phyloP scores from a whole-genome alignment of 495 filamentous ascomycete species.

The Achaetomiella virescens region DNA sequence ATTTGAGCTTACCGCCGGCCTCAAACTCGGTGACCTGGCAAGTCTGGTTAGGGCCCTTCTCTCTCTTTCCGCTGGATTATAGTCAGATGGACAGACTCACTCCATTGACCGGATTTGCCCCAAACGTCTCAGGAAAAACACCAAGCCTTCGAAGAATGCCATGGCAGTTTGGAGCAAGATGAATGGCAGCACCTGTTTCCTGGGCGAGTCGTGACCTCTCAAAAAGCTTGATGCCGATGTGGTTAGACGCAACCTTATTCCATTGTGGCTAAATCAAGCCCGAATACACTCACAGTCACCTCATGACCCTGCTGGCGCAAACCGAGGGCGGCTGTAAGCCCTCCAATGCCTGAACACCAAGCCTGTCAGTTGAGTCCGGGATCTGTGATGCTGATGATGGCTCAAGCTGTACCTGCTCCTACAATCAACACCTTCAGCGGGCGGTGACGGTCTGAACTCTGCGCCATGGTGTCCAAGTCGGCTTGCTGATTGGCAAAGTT shows the following conservation, averaged over 20 bases:
- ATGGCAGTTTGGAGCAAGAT: slow-evolving; percentile 8
- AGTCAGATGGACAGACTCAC: not conserved
- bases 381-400: too few relatives aligned
- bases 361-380: not conserved
- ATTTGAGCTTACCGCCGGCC: not conserved
- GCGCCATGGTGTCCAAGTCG: not conserved
- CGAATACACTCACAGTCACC: not conserved
- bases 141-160: slow-evolving; percentile 4
- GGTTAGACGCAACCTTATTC: too few relatives aligned
- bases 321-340: slow-evolving; percentile 7
- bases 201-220: slow-evolving; percentile 3
- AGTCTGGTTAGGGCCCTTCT: not conserved
- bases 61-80: too few relatives aligned
- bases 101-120: slow-evolving; percentile 6
- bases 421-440: slow-evolving; percentile 7
- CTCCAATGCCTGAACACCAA: not conserved
- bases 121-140: slow-evolving; percentile 4
- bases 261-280: too few relatives aligned
- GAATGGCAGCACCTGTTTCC: slow-evolving; percentile 6
- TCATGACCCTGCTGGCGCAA: slow-evolving; percentile 7
- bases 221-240: too few relatives aligned
- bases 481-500: too few relatives aligned
- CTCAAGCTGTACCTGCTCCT: slow-evolving; percentile 7
- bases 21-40: slow-evolving; percentile 2
- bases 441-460: not conserved